phyloP scores from a whole-genome alignment of 768 basidiomycete genomes.

The Termitomyces bulborhizus region DNA sequence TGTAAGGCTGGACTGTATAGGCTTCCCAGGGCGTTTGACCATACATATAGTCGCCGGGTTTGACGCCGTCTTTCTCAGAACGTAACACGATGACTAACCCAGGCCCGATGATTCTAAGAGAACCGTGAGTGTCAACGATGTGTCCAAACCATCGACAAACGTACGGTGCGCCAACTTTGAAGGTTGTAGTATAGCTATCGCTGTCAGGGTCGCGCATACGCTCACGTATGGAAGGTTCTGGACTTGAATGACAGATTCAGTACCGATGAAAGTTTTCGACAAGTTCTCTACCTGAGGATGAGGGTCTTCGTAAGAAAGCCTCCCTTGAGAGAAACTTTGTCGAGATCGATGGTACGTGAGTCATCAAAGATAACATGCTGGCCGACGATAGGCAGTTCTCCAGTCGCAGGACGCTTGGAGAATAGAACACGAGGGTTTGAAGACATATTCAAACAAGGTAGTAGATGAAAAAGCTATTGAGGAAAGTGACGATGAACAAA shows the following conservation, averaged over 20 bases:
- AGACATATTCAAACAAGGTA: not conserved
- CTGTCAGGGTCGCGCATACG: slow-evolving; percentile 6
- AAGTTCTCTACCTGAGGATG: slow-evolving; percentile 4
- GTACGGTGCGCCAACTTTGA: slow-evolving; percentile 8
- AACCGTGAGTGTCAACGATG: not conserved
- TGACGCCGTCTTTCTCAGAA: slow-evolving; percentile 22
- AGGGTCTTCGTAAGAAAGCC: slow-evolving; percentile 17
- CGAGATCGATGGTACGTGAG: slow-evolving; percentile 15
- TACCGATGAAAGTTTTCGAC: not conserved
- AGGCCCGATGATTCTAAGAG: slow-evolving; percentile 18
- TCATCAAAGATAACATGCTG: slow-evolving; percentile 9
- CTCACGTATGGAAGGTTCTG: slow-evolving; percentile 6
- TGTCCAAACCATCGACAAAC: not conserved
- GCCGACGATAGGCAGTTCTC: slow-evolving; percentile 7
- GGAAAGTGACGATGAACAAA: too few species aligned
- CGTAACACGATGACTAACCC: slow-evolving; percentile 31
- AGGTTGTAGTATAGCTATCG: slow-evolving; percentile 8
- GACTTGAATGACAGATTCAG: not conserved
- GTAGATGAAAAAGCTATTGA: not conserved
- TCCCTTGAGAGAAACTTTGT: slow-evolving; percentile 15
- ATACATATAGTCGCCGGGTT: slow-evolving; percentile 26
- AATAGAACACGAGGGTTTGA: slow-evolving; percentile 8
- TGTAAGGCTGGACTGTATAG: slow-evolving; percentile 8
- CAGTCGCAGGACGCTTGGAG: not conserved
- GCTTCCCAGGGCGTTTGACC: slow-evolving; percentile 18